Percentiles rank a stretch among this genome's conserved stretches.
phyloP scores from a whole-genome alignment of 179 eudicot species.

The Monotropa hypopitys region DNA sequence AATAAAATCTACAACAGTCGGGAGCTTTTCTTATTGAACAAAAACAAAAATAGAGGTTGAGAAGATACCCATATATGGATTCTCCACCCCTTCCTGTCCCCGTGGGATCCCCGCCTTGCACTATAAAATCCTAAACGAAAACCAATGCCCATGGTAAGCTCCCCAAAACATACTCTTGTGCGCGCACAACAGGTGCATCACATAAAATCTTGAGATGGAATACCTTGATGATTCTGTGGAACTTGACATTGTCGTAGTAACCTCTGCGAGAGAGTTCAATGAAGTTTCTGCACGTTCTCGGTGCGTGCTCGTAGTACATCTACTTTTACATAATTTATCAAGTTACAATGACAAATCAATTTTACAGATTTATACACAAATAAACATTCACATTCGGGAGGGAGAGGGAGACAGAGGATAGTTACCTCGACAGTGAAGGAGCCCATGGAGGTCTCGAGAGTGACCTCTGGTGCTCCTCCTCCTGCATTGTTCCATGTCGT shows the following conservation, averaged over 20 bases:
- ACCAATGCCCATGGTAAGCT: neutral
- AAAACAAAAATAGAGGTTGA: neutral
- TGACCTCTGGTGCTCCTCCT: conserved; percentile 86
- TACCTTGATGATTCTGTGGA: conserved; percentile 29
- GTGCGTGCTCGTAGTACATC: conserved; percentile 61
- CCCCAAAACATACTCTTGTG: neutral
- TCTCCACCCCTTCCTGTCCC: conserved; percentile 66
- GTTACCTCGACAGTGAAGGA: conserved; percentile 74
- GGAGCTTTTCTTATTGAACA: neutral
- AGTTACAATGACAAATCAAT: neutral
- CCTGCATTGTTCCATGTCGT: conserved; percentile 51
- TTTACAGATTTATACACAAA: neutral
- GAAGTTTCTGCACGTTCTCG: conserved; percentile 56
- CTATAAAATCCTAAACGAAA: conserved; percentile 59
- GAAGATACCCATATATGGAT: conserved; percentile 19
- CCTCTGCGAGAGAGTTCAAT: conserved; percentile 58
- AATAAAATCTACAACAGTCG: neutral
- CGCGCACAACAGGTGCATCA: neutral
- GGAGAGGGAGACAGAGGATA: neutral
- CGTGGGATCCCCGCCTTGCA: conserved; percentile 99
- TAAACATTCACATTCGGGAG: neutral
- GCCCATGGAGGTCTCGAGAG: conserved; percentile 93
- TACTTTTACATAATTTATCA: conserved; percentile 1
- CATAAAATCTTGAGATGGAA: neutral
- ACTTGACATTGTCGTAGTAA: conserved; percentile 47